Conservation (phyloP, 179 eudicot genomes). For the Heliamphora pulchella region DNA sequence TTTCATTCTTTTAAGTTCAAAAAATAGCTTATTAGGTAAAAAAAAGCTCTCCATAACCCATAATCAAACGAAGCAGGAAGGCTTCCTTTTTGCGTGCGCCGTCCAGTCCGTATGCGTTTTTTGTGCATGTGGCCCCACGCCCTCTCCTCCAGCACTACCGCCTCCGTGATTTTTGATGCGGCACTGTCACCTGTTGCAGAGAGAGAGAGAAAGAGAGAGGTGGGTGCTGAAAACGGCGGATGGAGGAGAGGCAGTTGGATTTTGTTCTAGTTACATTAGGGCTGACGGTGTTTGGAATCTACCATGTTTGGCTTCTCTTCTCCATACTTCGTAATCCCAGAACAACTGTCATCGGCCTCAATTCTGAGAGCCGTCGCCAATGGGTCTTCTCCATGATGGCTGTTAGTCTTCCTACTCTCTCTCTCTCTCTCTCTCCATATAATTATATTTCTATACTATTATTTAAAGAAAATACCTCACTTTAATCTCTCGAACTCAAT, state of each 20-base stretch:
- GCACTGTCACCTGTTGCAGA: too few species aligned
- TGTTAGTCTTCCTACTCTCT: constrained; percentile 31
- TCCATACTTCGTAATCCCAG: constrained; percentile 32
- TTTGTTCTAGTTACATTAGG: constrained; percentile 56
- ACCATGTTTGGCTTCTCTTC: constrained; percentile 66
- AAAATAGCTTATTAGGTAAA: too few species aligned
- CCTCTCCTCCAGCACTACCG: too few species aligned
- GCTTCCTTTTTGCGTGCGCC: too few species aligned
- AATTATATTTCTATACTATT: neutral
- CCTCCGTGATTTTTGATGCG: too few species aligned
- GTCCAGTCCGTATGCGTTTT: too few species aligned
- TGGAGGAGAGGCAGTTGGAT: constrained; percentile 26
- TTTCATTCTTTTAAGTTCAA: too few species aligned
- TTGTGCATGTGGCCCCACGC: too few species aligned
- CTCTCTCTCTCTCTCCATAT: neutral
- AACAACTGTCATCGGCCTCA: constrained; percentile 62
- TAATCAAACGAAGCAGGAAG: too few species aligned
- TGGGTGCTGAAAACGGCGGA: neutral
- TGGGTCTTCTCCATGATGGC: constrained; percentile 70
- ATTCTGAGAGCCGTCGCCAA: constrained; percentile 45
- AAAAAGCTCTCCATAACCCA: too few species aligned
- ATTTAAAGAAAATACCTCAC: too few species aligned
- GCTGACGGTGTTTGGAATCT: constrained; percentile 36
- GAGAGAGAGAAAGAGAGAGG: constrained; percentile 12
- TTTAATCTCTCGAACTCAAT: too few species aligned